Conservation (phyloP, 371 early-diverging fungal genomes). For the Coemansia linderi region DNA sequence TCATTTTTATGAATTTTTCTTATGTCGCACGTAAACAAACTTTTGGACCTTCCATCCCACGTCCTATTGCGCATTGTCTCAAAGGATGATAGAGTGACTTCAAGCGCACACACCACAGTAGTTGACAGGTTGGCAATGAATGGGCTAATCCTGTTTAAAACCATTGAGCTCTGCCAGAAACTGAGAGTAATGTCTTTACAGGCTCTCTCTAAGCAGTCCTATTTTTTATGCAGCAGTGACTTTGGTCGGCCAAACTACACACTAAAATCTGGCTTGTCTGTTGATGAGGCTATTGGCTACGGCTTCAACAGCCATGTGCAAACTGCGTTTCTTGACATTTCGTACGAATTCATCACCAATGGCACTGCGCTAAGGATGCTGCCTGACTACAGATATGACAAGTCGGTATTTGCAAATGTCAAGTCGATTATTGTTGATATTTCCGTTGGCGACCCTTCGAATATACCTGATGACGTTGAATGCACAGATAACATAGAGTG, state of each 20-base stretch:
- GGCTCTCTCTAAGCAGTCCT: not conserved
- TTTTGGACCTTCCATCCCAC: too few relatives aligned
- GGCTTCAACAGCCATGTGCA: not conserved
- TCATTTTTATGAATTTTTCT: too few relatives aligned
- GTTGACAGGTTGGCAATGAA: not conserved
- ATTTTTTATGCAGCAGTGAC: not conserved
- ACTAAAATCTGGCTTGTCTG: not conserved
- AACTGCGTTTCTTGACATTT: not conserved
- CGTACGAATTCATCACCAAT: not conserved
- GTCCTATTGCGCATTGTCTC: too few relatives aligned
- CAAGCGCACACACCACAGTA: too few relatives aligned
- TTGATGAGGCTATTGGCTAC: not conserved
- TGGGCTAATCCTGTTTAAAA: not conserved
- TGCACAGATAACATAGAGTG: not conserved
- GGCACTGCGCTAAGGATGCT: not conserved
- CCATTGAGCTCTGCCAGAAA: not conserved
- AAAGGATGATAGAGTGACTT: too few relatives aligned
- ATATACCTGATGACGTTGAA: not conserved
- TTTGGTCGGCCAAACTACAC: not conserved
- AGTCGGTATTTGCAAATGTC: not conserved
- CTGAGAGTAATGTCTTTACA: not conserved
- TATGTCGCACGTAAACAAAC: too few relatives aligned
- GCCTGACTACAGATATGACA: not conserved
- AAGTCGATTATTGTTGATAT: not conserved
- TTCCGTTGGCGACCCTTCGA: not conserved